Percentiles rank a stretch among this genome's conserved stretches.
Evolutionary conservation across 2,329 filamentous ascomycete genomes (phyloP).

Genomic region (Colletotrichum sp.): DNA sequence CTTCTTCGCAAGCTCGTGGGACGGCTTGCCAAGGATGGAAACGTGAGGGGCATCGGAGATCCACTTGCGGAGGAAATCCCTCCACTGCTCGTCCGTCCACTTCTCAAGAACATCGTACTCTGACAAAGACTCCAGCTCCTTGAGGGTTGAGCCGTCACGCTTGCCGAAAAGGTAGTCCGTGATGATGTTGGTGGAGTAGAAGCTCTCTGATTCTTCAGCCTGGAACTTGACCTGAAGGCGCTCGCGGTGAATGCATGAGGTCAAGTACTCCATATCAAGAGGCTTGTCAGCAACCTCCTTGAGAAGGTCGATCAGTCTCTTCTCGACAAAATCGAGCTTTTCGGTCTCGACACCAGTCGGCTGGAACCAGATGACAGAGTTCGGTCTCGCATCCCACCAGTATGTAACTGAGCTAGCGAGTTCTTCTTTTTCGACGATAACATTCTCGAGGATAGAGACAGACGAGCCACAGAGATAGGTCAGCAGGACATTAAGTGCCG

Average conservation of each 20-base stretch:
- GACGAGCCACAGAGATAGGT: constrained; percentile 93
- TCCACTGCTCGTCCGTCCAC: constrained; percentile 89
- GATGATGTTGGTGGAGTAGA: constrained; percentile 86
- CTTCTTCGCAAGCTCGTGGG: constrained; percentile 76
- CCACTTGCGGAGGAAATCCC: constrained; percentile 81
- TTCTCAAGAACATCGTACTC: constrained; percentile 74
- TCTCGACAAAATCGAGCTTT: constrained; percentile 83
- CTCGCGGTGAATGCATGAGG: constrained; percentile 84
- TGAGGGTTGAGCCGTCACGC: constrained; percentile 79
- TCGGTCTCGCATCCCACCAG: constrained; percentile 79
- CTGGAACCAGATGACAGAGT: constrained; percentile 84
- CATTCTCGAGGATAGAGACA: constrained; percentile 89
- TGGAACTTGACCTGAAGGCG: constrained; percentile 82
- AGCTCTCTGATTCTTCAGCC: constrained; percentile 80
- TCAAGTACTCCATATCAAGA: constrained; percentile 88
- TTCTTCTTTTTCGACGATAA: constrained; percentile 90
- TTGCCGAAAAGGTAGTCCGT: constrained; percentile 91
- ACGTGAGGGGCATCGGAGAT: constrained; percentile 85
- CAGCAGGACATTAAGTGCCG: constrained; percentile 80
- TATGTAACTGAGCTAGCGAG: constrained; percentile 86
- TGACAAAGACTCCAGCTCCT: constrained; percentile 58
- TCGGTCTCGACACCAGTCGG: constrained; percentile 87
- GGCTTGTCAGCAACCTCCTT: constrained; percentile 80
- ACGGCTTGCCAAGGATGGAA: constrained; percentile 88
- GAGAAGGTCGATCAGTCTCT: constrained; percentile 83